Evolutionary conservation across 2,329 filamentous ascomycete genomes (phyloP).

Genomic region (Phaeosphaeriaceae sp.): DNA sequence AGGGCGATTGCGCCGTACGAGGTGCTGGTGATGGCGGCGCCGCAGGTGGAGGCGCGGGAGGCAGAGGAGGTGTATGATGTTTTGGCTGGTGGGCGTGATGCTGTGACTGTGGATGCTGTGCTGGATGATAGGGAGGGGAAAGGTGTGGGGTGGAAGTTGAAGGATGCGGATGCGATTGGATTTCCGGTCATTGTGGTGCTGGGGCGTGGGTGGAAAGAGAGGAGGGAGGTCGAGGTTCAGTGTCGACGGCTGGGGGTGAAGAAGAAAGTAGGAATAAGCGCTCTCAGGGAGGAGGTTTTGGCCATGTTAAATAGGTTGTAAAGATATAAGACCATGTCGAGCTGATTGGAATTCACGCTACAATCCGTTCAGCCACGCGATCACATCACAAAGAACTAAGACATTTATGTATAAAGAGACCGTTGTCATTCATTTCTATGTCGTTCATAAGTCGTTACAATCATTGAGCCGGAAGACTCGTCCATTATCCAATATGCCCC

Average conservation of each 20-base stretch:
- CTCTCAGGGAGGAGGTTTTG: conserved; percentile 54
- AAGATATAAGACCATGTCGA: neutral
- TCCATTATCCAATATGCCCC: conserved; percentile 5
- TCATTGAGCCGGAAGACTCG: conserved; percentile 14
- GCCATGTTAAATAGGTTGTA: conserved; percentile 29
- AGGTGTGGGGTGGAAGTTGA: conserved; percentile 81
- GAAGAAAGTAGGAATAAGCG: conserved; percentile 62
- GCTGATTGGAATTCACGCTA: neutral
- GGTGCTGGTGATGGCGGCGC: conserved; percentile 68
- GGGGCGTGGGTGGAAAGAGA: conserved; percentile 57
- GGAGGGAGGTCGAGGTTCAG: conserved; percentile 72
- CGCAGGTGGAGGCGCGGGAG: conserved; percentile 54
- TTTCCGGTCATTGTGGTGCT: conserved; percentile 85
- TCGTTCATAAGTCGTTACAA: conserved; percentile 14
- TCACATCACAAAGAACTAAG: neutral
- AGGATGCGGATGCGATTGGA: conserved; percentile 87
- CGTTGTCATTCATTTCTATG: conserved; percentile 8
- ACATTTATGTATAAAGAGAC: neutral
- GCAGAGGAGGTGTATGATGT: conserved; percentile 69
- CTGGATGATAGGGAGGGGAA: conserved; percentile 57
- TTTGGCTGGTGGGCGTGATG: conserved; percentile 45
- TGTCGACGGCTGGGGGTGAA: conserved; percentile 72
- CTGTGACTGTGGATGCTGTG: conserved; percentile 29
- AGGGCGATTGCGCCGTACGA: conserved; percentile 85
- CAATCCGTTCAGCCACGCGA: neutral